Evolutionary conservation across 352 stramenopile genomes (phyloP), one percentile per base, ranked within the genome.

Genomic region (Aphanomyces invadans): DNA sequence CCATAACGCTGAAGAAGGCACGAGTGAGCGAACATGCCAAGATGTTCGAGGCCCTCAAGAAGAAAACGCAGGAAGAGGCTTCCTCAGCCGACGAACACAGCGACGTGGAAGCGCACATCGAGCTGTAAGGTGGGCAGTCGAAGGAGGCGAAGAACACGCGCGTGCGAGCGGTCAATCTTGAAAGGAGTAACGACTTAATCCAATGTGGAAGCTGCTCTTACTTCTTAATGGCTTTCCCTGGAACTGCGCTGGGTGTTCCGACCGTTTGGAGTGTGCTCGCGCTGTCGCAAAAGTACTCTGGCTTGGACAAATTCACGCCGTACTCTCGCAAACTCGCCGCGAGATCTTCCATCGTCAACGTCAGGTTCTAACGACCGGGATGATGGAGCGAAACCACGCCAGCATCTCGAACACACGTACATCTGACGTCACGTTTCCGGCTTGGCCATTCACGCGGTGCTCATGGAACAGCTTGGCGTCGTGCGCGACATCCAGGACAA

Each of bases 401-500:
- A n/a, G n/a, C n/a, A n/a, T n/a, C n/a, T n/a, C n/a, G n/a, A n/a
- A n/a, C n/a, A 15, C 36, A 42, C 36, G 36, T 42, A 42, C 36
- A 54, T 54, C n/a, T 54, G 26, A 25, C 10, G 11, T 10, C 4
- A 21, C 19, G 4, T 21, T 11, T 21, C 42, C 36, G 46, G 19
- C n/a, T 29, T 65, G 59, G 12, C 28, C 59, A n/a, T 65, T 65
- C 26, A 65, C 11, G 15, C 59, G 59, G 25, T 65, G 59, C 28
- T 81, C 79, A 57, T 90, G 83, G 69, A 81, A 88, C 72, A 90
- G 81, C 79, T 90, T 85, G 12, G 83, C 74, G 63, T 92, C 83
- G 55, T 90, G 83, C 0, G 76, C 78, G 23, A 90, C 83, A 65
- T 92, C 83, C 52, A 90, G 64, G 31, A 92, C 63, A n/a, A 92